Percentiles rank a stretch among this genome's conserved stretches.
These are phyloP conservation scores for Tephrocybe sp. DNA, from an alignment of 768 basidiomycete species.

Conservation along the genomic window DNA sequence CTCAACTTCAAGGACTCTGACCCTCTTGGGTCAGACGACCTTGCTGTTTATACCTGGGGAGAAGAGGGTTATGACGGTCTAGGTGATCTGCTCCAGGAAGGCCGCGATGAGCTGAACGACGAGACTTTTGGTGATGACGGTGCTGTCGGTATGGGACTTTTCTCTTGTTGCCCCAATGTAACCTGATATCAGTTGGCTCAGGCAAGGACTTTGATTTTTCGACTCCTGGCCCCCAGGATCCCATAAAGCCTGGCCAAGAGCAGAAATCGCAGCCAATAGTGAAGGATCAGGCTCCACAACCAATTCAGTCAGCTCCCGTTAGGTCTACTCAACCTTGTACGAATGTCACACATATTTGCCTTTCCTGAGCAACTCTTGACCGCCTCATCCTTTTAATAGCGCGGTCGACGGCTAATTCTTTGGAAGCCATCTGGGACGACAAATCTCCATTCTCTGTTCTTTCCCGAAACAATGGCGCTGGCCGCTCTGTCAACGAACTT, in stretches of 20 bases:
- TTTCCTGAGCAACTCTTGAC: constrained; percentile 13
- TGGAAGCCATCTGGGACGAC: constrained; percentile 83
- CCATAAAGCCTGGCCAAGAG: constrained; percentile 22
- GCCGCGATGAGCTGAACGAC: constrained; percentile 91
- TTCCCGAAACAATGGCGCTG: constrained; percentile 50
- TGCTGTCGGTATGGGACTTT: constrained; percentile 61
- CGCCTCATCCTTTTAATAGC: constrained; percentile 25
- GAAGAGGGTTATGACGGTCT: constrained; percentile 89
- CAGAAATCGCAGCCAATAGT: constrained; percentile 12
- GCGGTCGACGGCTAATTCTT: constrained; percentile 43
- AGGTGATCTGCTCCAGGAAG: constrained; percentile 84
- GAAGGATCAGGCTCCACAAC: constrained; percentile 23
- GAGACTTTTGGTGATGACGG: constrained; percentile 87
- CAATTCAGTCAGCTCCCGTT: constrained; percentile 16
- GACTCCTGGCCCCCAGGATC: constrained; percentile 36
- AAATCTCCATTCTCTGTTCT: constrained; percentile 74
- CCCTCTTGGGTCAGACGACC: constrained; percentile 67
- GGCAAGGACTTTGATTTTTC: constrained; percentile 94
- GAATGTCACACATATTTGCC: constrained; percentile 15
- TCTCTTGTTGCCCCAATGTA: constrained; percentile 1
- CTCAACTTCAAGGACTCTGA: constrained; percentile 50
- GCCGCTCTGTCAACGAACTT: constrained; percentile 39
- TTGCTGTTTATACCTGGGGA: constrained; percentile 92
- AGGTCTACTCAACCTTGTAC: constrained; percentile 26
- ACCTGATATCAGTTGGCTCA: constrained; percentile 27